These are phyloP conservation scores for Dactylonectria estremocensis DNA, from an alignment of 2,329 filamentous ascomycete genomes.

Conservation along the genomic window DNA sequence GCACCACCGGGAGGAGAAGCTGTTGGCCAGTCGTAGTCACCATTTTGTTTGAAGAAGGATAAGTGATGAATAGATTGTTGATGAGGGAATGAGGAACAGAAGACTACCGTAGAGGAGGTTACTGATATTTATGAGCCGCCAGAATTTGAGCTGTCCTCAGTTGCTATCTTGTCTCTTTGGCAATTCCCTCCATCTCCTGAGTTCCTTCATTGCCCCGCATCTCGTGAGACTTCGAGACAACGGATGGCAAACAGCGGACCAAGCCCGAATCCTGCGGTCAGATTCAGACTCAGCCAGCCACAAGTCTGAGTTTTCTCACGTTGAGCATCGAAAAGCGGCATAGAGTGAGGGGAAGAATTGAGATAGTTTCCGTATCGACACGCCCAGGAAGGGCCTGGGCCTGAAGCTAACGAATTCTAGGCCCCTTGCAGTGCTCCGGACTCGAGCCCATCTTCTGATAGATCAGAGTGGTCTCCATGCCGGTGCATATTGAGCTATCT, in stretches of 20 bases:
- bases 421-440: not conserved
- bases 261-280: not conserved
- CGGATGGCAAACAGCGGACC: not conserved
- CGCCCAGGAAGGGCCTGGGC: not conserved
- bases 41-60: constrained; percentile 17
- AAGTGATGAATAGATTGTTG: not conserved
- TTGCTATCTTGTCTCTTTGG: not conserved
- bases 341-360: not conserved
- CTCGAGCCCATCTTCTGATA: not conserved
- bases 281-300: constrained; percentile 5
- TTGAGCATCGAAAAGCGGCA: not conserved
- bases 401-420: not conserved
- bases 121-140: not conserved
- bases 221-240: not conserved
- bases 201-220: not conserved
- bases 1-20: constrained; percentile 22
- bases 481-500: not conserved
- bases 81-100: not conserved
- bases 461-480: too few relatives aligned
- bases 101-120: not conserved
- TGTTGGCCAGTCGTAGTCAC: not conserved
- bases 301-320: not conserved
- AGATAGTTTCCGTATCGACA: not conserved
- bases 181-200: not conserved
- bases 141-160: not conserved